Evolutionary conservation across 768 basidiomycete genomes (phyloP).

Genomic region (Butyriboletus loyo): DNA sequence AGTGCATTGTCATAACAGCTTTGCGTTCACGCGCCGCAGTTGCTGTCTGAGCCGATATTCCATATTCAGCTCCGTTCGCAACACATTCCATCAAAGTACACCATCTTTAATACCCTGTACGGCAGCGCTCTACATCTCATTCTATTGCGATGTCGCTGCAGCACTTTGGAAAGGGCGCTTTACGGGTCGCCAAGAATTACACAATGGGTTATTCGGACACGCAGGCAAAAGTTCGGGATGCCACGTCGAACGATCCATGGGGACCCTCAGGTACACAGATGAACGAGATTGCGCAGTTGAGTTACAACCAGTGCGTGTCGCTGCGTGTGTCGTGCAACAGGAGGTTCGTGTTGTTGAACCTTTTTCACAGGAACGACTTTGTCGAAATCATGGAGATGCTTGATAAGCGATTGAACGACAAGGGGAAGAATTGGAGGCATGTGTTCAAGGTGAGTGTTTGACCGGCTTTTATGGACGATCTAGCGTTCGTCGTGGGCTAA

Average conservation of each 20-base stretch:
- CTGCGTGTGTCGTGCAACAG: background rate
- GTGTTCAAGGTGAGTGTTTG: slow-evolving; percentile 80
- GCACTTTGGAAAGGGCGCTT: slow-evolving; percentile 79
- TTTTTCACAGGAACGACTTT: slow-evolving; percentile 71
- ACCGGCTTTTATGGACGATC: background rate
- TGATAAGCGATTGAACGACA: slow-evolving; percentile 96
- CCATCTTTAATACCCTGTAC: slow-evolving; percentile 11
- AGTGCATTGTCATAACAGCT: slow-evolving; percentile 1
- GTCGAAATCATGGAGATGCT: slow-evolving; percentile 99
- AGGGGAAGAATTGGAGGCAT: slow-evolving; percentile 99
- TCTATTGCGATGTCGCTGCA: slow-evolving; percentile 50
- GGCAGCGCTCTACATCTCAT: background rate
- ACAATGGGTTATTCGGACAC: slow-evolving; percentile 95
- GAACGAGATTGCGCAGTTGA: slow-evolving; percentile 97
- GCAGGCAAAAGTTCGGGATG: slow-evolving; percentile 93
- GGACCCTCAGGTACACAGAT: slow-evolving; percentile 97
- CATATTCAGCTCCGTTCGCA: slow-evolving; percentile 19
- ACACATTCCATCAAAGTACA: slow-evolving; percentile 10
- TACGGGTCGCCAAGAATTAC: slow-evolving; percentile 91
- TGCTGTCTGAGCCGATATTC: background rate
- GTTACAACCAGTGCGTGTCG: slow-evolving; percentile 84
- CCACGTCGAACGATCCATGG: slow-evolving; percentile 97
- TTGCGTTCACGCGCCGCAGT: slow-evolving; percentile 5
- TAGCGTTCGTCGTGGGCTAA: slow-evolving; percentile 7
- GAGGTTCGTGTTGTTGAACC: background rate